Conservation (phyloP, 1,139 yeast species). For the Suhomyces taliae region DNA sequence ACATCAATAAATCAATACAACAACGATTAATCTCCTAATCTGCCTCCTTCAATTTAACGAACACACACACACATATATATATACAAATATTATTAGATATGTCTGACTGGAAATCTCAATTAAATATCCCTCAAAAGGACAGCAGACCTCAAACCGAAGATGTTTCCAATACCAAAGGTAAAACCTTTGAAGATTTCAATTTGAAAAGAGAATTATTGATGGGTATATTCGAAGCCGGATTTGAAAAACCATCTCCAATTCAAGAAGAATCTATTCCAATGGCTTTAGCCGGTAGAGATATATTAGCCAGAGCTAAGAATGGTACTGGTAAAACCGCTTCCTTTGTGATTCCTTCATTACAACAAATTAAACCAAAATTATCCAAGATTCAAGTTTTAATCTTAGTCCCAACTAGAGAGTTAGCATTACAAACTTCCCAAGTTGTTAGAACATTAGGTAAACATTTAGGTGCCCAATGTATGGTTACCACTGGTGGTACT, state of each 20-base stretch:
- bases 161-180: constrained; percentile 89
- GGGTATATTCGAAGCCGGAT: constrained; percentile 99
- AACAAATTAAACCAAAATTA: constrained; percentile 78
- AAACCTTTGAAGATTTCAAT: constrained; percentile 87
- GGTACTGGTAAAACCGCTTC: constrained; percentile 99
- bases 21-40: background rate
- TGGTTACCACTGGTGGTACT: constrained; percentile 99
- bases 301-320: constrained; percentile 95
- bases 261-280: constrained; percentile 98
- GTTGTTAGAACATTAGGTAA: constrained; percentile 97
- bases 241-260: constrained; percentile 96
- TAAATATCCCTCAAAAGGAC: constrained; percentile 81
- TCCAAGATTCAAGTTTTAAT: constrained; percentile 87
- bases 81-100: constrained; percentile 12
- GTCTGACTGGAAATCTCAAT: constrained; percentile 67
- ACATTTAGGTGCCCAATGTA: constrained; percentile 87
- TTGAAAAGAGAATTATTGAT: constrained; percentile 89
- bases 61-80: background rate
- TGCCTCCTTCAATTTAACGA: background rate
- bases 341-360: constrained; percentile 84
- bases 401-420: constrained; percentile 90
- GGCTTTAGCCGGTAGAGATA: constrained; percentile 93
- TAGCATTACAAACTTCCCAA: constrained; percentile 96
- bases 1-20: background rate
- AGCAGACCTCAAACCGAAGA: constrained; percentile 95